Conservation (phyloP, 257 asterid species). For the Solanum phureja region DNA sequence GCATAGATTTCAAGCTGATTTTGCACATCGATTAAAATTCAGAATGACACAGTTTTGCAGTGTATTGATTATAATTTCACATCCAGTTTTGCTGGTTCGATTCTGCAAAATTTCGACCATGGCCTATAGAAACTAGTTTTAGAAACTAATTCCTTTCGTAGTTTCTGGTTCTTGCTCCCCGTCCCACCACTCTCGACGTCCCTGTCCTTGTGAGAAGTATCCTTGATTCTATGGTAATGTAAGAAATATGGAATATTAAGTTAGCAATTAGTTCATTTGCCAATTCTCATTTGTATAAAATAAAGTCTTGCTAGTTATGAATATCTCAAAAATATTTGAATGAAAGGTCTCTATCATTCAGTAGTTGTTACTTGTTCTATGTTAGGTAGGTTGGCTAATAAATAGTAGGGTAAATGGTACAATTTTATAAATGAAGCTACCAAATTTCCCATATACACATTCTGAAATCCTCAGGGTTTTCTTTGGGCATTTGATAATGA, state of each 20-base stretch:
- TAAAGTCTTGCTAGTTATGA: background rate
- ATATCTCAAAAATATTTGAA: background rate
- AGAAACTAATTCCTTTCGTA: background rate
- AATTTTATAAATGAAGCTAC: background rate
- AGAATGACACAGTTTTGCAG: background rate
- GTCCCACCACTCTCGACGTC: background rate
- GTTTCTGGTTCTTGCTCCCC: background rate
- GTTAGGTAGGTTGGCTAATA: background rate
- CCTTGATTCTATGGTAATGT: background rate
- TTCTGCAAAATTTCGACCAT: background rate
- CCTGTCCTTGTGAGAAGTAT: background rate
- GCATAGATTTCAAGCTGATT: background rate
- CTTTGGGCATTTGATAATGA: background rate
- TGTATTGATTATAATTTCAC: background rate
- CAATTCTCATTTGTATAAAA: background rate
- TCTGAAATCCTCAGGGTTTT: background rate
- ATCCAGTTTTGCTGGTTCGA: background rate
- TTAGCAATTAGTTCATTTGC: background rate
- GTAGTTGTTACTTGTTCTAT: background rate
- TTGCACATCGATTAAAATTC: no score
- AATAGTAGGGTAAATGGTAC: background rate
- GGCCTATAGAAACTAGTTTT: background rate
- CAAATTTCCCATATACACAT: background rate
- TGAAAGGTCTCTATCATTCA: background rate
- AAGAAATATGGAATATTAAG: background rate